phyloP scores from a whole-genome alignment of 768 basidiomycete species.

The Coprinellus micaceus region DNA sequence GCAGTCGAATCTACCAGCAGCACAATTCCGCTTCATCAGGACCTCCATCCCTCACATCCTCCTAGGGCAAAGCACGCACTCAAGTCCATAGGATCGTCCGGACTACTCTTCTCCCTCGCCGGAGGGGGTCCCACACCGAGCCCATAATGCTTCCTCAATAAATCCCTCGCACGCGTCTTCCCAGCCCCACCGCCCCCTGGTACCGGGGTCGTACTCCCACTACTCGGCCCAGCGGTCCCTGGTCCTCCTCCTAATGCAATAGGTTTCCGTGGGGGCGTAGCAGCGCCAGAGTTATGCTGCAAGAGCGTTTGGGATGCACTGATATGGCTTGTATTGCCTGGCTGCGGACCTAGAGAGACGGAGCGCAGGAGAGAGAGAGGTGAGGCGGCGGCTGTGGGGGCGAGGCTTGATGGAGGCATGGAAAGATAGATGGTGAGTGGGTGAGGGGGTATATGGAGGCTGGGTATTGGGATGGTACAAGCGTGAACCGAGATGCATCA shows the following conservation, averaged over 20 bases:
- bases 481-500: too few relatives aligned
- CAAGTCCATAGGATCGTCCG: constrained; percentile 77
- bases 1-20: constrained; percentile 65
- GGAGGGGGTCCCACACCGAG: constrained; percentile 69
- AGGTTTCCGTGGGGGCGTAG: neutral
- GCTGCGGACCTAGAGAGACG: constrained; percentile 5
- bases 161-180: constrained; percentile 66
- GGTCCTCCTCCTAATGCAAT: neutral
- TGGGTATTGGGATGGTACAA: neutral
- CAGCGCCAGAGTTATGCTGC: neutral
- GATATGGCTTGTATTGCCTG: too few relatives aligned
- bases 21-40: neutral
- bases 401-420: neutral
- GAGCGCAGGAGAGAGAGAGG: neutral
- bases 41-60: neutral
- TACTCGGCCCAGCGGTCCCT: neutral
- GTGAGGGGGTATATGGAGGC: neutral
- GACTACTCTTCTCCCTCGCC: constrained; percentile 48
- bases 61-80: constrained; percentile 38
- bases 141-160: constrained; percentile 85
- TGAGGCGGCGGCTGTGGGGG: neutral
- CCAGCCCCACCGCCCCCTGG: neutral
- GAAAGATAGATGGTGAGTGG: too few relatives aligned
- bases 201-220: neutral
- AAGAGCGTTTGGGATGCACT: too few relatives aligned